These are phyloP conservation scores for Dendrobium nobile DNA, from an alignment of 106 monocot genomes.

Conservation along the genomic window DNA sequence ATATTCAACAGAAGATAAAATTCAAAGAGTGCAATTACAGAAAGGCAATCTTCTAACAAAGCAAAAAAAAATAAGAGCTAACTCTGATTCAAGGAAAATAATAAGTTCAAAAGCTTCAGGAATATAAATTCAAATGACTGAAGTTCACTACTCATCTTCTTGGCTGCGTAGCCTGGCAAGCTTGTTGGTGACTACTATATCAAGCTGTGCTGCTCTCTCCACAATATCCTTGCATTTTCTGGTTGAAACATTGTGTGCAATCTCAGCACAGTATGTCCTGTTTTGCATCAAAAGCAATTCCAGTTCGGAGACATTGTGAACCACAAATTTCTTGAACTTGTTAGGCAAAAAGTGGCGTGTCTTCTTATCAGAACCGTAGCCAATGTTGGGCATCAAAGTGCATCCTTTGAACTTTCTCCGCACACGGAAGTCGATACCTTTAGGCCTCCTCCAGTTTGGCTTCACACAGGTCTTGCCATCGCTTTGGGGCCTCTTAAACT, in stretches of 20 bases:
- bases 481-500: no score
- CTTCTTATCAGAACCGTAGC: conserved; percentile 56
- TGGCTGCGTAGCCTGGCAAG: no score
- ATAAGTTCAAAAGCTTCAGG: neutral
- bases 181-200: no score
- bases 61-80: neutral
- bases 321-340: conserved; percentile 34
- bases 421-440: conserved; percentile 60
- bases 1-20: neutral
- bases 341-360: conserved; percentile 50
- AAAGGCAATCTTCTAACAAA: neutral
- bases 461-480: no score
- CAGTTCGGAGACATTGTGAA: conserved; percentile 34
- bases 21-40: neutral
- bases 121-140: conserved; percentile 1
- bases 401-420: conserved; percentile 56
- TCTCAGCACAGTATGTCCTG: conserved; percentile 68
- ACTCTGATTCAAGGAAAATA: neutral
- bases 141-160: no score
- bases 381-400: conserved; percentile 53
- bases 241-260: conserved; percentile 67
- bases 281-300: conserved; percentile 60
- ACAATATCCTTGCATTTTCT: no score
- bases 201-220: no score
- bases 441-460: conserved; percentile 56